Evolutionary conservation across 2,329 filamentous ascomycete species (phyloP), one percentile per base, ranked within the genome.

Genomic region (Periconia sp.): DNA sequence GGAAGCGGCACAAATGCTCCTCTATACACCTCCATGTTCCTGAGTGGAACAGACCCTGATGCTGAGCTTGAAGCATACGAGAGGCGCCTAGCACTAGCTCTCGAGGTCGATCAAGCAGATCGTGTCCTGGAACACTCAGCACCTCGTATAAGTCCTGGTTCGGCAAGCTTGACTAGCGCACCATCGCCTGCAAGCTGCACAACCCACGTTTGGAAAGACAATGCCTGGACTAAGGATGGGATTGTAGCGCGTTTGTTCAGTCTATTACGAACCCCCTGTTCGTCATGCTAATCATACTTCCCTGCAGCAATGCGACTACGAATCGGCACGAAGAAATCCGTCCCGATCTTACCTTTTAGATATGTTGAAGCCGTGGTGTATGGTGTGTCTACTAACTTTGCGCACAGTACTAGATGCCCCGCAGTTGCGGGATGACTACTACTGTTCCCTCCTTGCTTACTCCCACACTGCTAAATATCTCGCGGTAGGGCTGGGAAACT

Each of bases 361-460:
- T 87, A 76, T 66, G 80, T 73, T 35, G 10, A n/a, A 25, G 11
- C 18, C 11, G 26, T 21, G 19, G 9, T 15, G 16, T 12, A 10
- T 24, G 19, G 33, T 40, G 21, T 23, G 25, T 13, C 40, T n/a
- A 30, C 64, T 79, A 42, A 78, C 60, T 44, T 12, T 2, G 17
- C n/a, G 8, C 50, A 87, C 84, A 72, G 88, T 96, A 5, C 78
- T 99, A 4, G 90, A 96, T 71, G 92, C 92, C 7, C 91, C 92
- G 3, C 83, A 84, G 37, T 77, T 97, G n/a, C 84, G 90, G 43
- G 91, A 97, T 59, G 92, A 99, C 69, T 99, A 92, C 67, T 99
- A 99, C 67, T 96, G 91, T 71, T 94, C 92, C 0, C 79, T 92
- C 2, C 78, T 99, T 40, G 90, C 94, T 8, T 97, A 96, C 68